Conservation (phyloP, 257 asterid genomes). For the Rehmannia glutinosa region DNA sequence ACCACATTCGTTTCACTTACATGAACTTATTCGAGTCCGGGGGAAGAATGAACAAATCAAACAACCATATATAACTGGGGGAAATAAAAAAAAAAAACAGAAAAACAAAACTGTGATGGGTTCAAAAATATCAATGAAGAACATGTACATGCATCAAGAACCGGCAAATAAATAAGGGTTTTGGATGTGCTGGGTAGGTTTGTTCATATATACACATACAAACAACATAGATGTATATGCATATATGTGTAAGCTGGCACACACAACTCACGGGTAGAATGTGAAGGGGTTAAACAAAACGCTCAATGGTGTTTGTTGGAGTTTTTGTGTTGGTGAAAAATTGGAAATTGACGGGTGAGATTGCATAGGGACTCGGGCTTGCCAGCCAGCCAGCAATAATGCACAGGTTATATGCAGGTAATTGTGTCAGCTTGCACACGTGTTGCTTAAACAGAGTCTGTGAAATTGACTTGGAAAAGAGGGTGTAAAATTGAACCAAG, state of each 20-base stretch:
- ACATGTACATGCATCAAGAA: constrained; percentile 14
- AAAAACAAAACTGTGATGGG: not conserved
- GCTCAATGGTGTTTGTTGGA: not conserved
- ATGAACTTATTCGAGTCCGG: not conserved
- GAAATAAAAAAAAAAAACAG: not conserved
- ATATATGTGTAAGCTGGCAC: constrained; percentile 1
- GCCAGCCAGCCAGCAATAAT: constrained; percentile 13
- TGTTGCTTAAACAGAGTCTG: not conserved
- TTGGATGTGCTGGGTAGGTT: not conserved
- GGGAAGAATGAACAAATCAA: not conserved
- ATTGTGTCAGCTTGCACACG: constrained; percentile 20
- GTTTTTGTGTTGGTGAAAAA: not conserved
- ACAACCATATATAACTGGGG: not conserved
- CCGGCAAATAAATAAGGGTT: not conserved
- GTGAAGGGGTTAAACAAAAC: constrained; percentile 16
- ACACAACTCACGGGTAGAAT: constrained; percentile 14
- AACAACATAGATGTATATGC: not conserved
- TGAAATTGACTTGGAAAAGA: not conserved
- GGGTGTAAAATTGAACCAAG: not conserved
- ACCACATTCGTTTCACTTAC: constrained; percentile 10
- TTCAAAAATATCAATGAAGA: constrained; percentile 17
- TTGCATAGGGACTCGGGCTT: constrained; percentile 1
- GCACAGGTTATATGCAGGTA: not conserved
- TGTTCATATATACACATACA: not conserved
- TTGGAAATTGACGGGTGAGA: constrained; percentile 5